These are phyloP conservation scores for Pichia sorboxylosa DNA, from an alignment of 1,139 yeast species.

Conservation along the genomic window DNA sequence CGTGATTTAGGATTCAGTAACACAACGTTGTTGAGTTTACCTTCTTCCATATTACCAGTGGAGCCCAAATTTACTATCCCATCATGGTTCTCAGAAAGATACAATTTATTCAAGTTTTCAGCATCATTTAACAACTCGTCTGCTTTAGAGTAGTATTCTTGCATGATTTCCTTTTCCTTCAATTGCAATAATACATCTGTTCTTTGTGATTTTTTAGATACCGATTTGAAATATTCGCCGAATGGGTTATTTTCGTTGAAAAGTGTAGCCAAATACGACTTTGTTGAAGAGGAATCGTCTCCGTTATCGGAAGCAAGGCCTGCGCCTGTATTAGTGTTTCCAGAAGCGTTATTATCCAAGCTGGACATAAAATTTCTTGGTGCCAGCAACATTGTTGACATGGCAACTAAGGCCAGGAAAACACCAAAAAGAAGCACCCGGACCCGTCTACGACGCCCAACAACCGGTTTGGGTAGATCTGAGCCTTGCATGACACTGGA, in stretches of 20 bases:
- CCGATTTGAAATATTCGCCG: neutral
- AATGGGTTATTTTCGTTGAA: neutral
- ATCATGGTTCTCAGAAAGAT: slow-evolving; percentile 12
- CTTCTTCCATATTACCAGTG: slow-evolving; percentile 16
- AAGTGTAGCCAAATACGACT: too few relatives aligned
- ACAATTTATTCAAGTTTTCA: slow-evolving; percentile 14
- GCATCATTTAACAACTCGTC: slow-evolving; percentile 6
- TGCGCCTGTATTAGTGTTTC: too few relatives aligned
- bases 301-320: too few relatives aligned
- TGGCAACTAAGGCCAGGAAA: too few relatives aligned
- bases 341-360: too few relatives aligned
- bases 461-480: too few relatives aligned
- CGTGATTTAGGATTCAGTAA: neutral
- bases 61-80: slow-evolving; percentile 18
- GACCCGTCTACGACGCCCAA: too few relatives aligned
- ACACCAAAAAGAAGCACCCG: too few relatives aligned
- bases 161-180: neutral
- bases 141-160: neutral
- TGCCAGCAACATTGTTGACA: too few relatives aligned
- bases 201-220: neutral
- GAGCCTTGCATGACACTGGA: too few relatives aligned
- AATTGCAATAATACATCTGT: neutral
- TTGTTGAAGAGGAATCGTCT: too few relatives aligned
- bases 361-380: too few relatives aligned
- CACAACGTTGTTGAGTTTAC: slow-evolving; percentile 1